Evolutionary conservation across 139 green algal species (phyloP).

Genomic region (Pleodorina starrii): DNA sequence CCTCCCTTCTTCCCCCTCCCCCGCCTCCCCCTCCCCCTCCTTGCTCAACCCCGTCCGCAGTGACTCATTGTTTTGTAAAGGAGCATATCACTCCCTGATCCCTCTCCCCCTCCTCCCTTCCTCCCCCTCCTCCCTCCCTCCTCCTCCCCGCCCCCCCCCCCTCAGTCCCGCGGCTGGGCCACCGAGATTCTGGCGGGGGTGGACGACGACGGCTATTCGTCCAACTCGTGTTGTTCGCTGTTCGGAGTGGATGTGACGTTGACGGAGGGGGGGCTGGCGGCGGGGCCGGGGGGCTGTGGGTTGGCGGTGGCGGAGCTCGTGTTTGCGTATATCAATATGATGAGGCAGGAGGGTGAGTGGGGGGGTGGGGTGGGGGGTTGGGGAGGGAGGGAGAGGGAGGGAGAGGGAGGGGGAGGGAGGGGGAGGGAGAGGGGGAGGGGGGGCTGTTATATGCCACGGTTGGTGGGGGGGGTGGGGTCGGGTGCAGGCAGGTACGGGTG

Average conservation of each 20-base stretch:
- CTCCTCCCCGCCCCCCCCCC: neutral
- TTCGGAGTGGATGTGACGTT: slow-evolving; percentile 82
- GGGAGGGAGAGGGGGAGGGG: neutral
- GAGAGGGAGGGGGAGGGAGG: slow-evolving; percentile 44
- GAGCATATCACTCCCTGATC: neutral
- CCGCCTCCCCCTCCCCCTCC: neutral
- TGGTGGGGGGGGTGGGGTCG: no score
- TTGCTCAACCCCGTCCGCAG: neutral
- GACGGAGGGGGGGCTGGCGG: slow-evolving; percentile 88
- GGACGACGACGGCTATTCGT: slow-evolving; percentile 73
- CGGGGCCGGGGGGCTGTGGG: slow-evolving; percentile 74
- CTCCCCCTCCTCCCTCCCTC: neutral
- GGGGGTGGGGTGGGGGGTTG: neutral
- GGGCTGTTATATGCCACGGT: no score
- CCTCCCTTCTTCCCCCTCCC: no score
- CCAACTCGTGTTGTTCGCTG: slow-evolving; percentile 78
- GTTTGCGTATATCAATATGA: slow-evolving; percentile 91
- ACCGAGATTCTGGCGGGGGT: slow-evolving; percentile 89
- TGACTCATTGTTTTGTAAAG: no score
- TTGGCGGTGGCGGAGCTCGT: slow-evolving; percentile 79
- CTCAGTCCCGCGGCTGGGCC: slow-evolving; percentile 80
- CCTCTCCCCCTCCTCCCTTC: neutral
- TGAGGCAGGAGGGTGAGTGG: slow-evolving; percentile 69
- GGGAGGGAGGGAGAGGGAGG: neutral
- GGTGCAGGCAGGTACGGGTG: no score